Percentiles rank a stretch among this genome's conserved stretches.
Conservation (phyloP, 2,329 filamentous ascomycete species). For the Talaromyces rugulosus region DNA sequence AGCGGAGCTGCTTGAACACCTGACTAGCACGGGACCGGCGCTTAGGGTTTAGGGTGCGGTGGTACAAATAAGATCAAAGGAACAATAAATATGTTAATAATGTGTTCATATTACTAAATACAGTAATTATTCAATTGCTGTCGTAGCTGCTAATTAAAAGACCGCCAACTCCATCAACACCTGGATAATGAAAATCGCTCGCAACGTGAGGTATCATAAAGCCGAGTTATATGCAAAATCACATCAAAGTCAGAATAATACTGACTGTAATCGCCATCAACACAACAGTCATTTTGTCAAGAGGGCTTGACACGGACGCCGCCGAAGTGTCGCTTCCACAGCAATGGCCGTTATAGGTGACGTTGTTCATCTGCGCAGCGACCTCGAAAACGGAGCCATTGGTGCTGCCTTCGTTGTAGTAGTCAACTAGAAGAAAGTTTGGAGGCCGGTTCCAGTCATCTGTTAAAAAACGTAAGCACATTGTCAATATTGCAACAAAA, state of each 20-base stretch:
- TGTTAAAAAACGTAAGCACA: slow-evolving; percentile 24
- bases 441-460: slow-evolving; percentile 62
- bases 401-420: slow-evolving; percentile 68
- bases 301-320: background rate
- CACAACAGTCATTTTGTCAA: background rate
- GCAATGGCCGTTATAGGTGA: slow-evolving; percentile 56
- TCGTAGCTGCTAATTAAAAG: background rate
- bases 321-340: slow-evolving; percentile 33
- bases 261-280: background rate
- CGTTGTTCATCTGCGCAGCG: slow-evolving; percentile 66
- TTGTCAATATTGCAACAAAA: background rate
- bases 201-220: slow-evolving; percentile 1
- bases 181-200: background rate
- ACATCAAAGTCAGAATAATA: background rate
- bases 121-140: background rate
- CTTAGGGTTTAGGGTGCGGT: background rate
- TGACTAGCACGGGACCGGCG: background rate
- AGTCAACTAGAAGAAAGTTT: slow-evolving; percentile 78
- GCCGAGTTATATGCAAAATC: background rate
- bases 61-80: background rate
- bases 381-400: slow-evolving; percentile 74
- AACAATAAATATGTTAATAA: background rate
- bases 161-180: background rate
- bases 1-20: background rate
- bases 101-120: background rate